phyloP scores from a whole-genome alignment of 495 filamentous ascomycete genomes.

The Hypoxylon intermedium region DNA sequence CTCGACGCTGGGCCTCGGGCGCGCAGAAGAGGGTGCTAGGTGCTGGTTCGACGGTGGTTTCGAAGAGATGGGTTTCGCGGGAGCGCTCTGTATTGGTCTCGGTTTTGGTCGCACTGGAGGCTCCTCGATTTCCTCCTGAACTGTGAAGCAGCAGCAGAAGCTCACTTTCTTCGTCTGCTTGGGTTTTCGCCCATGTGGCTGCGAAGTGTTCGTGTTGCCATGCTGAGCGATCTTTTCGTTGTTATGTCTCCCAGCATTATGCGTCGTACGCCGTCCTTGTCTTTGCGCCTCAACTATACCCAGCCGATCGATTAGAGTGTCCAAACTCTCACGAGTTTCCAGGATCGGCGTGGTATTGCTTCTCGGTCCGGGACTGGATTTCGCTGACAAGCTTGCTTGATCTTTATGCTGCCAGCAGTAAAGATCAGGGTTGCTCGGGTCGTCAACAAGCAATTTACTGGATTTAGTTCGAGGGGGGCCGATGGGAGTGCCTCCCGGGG shows the following conservation, averaged over 20 bases:
- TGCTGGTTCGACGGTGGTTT: conserved; percentile 42
- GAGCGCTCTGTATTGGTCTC: conserved; percentile 46
- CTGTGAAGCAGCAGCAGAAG: conserved; percentile 56
- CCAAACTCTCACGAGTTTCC: conserved; percentile 74
- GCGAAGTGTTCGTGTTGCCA: conserved; percentile 9
- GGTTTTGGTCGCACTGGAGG: conserved; percentile 49
- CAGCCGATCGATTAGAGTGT: conserved; percentile 79
- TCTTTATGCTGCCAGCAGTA: conserved; percentile 97
- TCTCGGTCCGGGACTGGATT: conserved; percentile 50
- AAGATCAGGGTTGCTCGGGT: conserved; percentile 50
- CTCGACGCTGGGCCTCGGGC: conserved; percentile 44
- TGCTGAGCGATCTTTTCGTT: conserved; percentile 28
- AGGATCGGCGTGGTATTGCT: conserved; percentile 46
- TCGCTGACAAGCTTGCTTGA: conserved; percentile 65
- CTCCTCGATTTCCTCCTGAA: conserved; percentile 48
- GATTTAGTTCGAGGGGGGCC: conserved; percentile 48
- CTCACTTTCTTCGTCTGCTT: conserved; percentile 43
- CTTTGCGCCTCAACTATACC: conserved; percentile 67
- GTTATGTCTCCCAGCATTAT: conserved; percentile 16
- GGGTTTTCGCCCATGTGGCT: conserved; percentile 37
- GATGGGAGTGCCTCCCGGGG: conserved; percentile 41
- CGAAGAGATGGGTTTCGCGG: conserved; percentile 38
- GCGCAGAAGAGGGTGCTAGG: conserved; percentile 36
- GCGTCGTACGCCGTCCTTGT: conserved; percentile 39
- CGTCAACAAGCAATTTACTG: conserved; percentile 56